Conservation (phyloP, 2,329 filamentous ascomycete genomes). For the Sporothrix globosa region DNA sequence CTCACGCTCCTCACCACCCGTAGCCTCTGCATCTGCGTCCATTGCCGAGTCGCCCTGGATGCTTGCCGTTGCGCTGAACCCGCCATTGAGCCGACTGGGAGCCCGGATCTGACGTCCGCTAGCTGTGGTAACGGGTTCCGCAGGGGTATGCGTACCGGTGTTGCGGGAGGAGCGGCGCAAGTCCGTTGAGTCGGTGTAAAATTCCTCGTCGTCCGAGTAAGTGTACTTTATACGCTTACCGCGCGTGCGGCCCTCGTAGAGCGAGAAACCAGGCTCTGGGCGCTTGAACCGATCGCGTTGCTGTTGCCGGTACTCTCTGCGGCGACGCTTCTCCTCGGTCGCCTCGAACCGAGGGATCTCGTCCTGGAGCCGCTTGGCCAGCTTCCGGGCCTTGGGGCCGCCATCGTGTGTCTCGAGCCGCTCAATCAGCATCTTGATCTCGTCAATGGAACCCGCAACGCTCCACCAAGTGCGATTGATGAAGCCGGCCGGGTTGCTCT, state of each 20-base stretch:
- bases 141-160: constrained; percentile 72
- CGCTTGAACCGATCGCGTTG: constrained; percentile 86
- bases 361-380: constrained; percentile 75
- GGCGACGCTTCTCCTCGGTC: constrained; percentile 93
- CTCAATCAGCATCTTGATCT: constrained; percentile 73
- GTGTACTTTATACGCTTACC: constrained; percentile 97
- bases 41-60: constrained; percentile 48
- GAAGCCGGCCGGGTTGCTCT: constrained; percentile 79
- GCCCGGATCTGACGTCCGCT: constrained; percentile 84
- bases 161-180: constrained; percentile 72
- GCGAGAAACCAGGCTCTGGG: constrained; percentile 84
- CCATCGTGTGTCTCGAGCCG: constrained; percentile 78
- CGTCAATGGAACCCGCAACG: constrained; percentile 86
- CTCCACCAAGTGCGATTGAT: constrained; percentile 82
- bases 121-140: constrained; percentile 72
- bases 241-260: constrained; percentile 94
- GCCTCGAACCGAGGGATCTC: constrained; percentile 90
- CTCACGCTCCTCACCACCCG: constrained; percentile 41
- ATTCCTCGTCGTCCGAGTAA: constrained; percentile 84
- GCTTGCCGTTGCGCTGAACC: constrained; percentile 53
- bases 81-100: constrained; percentile 64
- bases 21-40: constrained; percentile 37
- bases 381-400: constrained; percentile 75
- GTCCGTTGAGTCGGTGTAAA: constrained; percentile 64
- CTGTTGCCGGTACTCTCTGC: constrained; percentile 84